Evolutionary conservation across 495 filamentous ascomycete genomes (phyloP), one percentile per base, ranked within the genome.

Genomic region (Penicillium steckii): DNA sequence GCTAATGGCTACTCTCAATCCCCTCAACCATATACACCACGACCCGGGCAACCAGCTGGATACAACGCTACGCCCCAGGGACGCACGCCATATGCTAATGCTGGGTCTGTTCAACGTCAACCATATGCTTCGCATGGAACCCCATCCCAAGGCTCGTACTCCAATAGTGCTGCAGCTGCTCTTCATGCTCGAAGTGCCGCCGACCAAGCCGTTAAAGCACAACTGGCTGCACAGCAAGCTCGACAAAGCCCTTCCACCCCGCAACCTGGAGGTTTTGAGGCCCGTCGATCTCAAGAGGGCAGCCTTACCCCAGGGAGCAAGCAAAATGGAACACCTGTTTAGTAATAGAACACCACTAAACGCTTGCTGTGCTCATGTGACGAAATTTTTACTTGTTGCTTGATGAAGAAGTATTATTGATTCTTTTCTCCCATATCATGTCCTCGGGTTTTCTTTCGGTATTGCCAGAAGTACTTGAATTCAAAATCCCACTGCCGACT

Each of bases 171-270:
- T 37, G 69, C 72, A 23, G 67, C 74, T 35, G 63, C 64, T n/a
- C 65, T 65, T 5, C 72, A 74, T 48, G 66, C 70, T 45, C 66
- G 72, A 35, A 78, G 65, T 62, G 71, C 71, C 3, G 70, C 71
- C 19, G 77, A 79, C 50, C 77, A 77, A 59, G 70, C 73, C n/a
- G 61, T 66, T 2, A 78, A 71, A 60, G 66, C 71, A 23, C 74
- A 80, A 50, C 42, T 75, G 37, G 73, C 69, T 4, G 69, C 68
- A 24, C 64, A 71, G 27, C 61, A 62, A 25, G 50, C 25, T 3
- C 59, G 66, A 30, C 71, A 71, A 50, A 66, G 62, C 15, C 70
- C 72, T 0, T 64, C 65, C 7, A 76, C 77, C 23, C 75, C 76
- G 19, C 75, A 78, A 44, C 64, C 75, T 25, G 30, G 59, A 6